Conservation (phyloP, 345 rosid species). For the Camelina sativa region DNA sequence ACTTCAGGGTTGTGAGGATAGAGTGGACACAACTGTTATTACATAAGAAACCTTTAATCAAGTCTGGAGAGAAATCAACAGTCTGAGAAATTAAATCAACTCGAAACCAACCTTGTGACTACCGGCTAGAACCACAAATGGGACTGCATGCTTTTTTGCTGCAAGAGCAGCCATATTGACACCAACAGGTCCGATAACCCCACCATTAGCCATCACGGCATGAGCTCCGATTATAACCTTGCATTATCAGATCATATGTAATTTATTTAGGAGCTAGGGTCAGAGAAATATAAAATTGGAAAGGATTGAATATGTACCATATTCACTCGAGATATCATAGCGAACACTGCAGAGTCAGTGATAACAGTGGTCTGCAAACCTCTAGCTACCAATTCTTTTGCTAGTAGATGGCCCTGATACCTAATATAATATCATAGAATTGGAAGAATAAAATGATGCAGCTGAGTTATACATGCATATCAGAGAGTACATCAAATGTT, state of each 20-base stretch:
- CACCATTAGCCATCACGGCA: slow-evolving; percentile 98
- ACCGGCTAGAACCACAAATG: slow-evolving; percentile 97
- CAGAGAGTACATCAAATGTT: background rate
- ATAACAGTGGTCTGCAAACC: slow-evolving; percentile 93
- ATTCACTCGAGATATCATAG: slow-evolving; percentile 96
- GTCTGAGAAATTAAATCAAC: slow-evolving; percentile 6
- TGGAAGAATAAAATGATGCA: background rate
- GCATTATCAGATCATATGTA: slow-evolving; percentile 35
- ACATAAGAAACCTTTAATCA: slow-evolving; percentile 4
- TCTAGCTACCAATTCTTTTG: slow-evolving; percentile 89
- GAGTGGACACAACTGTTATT: slow-evolving; percentile 83
- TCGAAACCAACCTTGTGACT: slow-evolving; percentile 81
- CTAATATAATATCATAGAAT: slow-evolving; percentile 44
- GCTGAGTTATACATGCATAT: slow-evolving; percentile 10
- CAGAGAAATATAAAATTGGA: slow-evolving; percentile 2
- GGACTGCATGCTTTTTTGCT: slow-evolving; percentile 96
- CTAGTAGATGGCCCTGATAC: slow-evolving; percentile 94
- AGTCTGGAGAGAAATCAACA: slow-evolving; percentile 19
- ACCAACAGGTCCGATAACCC: slow-evolving; percentile 97
- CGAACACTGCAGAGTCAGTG: slow-evolving; percentile 97
- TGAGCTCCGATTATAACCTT: slow-evolving; percentile 99
- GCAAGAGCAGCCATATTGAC: slow-evolving; percentile 98
- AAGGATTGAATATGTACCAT: slow-evolving; percentile 56
- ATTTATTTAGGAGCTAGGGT: slow-evolving; percentile 23
- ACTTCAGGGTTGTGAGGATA: slow-evolving; percentile 99